Base-by-base conservation (phyloP, 2,329 filamentous ascomycete species). In the Aspergillus tubingensis region DNA sequence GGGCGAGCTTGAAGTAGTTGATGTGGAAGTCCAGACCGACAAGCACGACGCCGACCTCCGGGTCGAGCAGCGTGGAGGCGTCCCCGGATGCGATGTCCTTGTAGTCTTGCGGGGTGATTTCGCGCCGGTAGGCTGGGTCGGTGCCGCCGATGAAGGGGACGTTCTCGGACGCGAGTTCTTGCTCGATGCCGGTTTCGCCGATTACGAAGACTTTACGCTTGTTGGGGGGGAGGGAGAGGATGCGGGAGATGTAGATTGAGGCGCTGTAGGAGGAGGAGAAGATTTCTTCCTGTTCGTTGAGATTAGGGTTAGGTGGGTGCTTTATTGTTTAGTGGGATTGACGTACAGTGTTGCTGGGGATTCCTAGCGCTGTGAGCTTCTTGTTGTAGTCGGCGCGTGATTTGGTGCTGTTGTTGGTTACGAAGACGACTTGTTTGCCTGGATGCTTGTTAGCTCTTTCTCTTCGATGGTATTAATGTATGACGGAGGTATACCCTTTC, bases 361-460 rank as follows among this genome's bases (percentile, higher is more conserved):
- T 96, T 50, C 90, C 90, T 74, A 97, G 84, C 57, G 81, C 81
- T 50, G 90, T 86, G 62, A 99, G 88, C 74, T 98, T 99, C 81
- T 94, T 92, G 76, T 90, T 89, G 79, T 99, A 99, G 75, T 97
- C 92, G 53, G 85, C 82, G 59, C 95, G 90, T 10, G 94, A 96
- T 76, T 99, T 99, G 59, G 95, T 98, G 72, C 92, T 97, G 81
- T 99, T 99, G 81, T 99, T 99, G 43, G 95, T 99, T 55, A 99
- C 95, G 74, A 99, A 99, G 57, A 99, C 88, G 36, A 95, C 85
- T 74, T 89, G 89, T 78, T 99, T 99, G 73, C 91, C 93, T 95
- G 64, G 32, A 49, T 21, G 27, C n/a, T 25, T 19, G 25, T 32
- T 25, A 15, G 30, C 10, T 8, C 15, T 19, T 3, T 8, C 0